Evolutionary conservation across 2,329 filamentous ascomycete genomes (phyloP).

Genomic region (Ploettnerulaceae sp.): DNA sequence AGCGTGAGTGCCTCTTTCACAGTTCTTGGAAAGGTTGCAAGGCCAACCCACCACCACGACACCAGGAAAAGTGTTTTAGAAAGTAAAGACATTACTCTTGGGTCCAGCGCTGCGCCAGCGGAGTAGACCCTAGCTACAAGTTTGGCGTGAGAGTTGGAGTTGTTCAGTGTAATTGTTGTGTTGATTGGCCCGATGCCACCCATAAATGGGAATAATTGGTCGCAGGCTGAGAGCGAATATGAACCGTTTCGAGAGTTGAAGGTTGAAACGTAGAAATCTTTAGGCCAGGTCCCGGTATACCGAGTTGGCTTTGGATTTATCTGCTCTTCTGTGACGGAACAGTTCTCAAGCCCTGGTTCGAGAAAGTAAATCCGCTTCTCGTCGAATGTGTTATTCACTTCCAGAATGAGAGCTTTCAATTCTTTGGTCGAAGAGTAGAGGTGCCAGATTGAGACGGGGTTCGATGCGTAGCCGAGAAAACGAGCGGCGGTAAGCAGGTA

Average conservation of each 20-base stretch:
- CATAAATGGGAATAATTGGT: constrained; percentile 42
- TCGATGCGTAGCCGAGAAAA: constrained; percentile 67
- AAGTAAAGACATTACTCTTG: constrained; percentile 39
- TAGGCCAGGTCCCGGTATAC: constrained; percentile 53
- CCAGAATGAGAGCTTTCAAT: constrained; percentile 61
- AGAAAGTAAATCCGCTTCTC: constrained; percentile 65
- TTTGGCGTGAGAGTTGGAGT: constrained; percentile 50
- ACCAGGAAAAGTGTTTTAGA: constrained; percentile 45
- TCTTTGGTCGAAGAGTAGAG: constrained; percentile 56
- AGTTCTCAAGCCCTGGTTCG: constrained; percentile 35
- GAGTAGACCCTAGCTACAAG: constrained; percentile 57
- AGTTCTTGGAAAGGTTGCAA: constrained; percentile 62
- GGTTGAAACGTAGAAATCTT: constrained; percentile 73
- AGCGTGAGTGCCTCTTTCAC: constrained; percentile 54
- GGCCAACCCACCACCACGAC: constrained; percentile 63
- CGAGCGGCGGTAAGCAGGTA: constrained; percentile 68
- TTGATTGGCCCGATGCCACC: constrained; percentile 44
- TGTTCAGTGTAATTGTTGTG: constrained; percentile 58
- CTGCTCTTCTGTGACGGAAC: constrained; percentile 14
- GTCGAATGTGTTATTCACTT: constrained; percentile 74
- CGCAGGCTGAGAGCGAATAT: constrained; percentile 47
- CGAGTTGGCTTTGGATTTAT: constrained; percentile 16
- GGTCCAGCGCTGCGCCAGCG: constrained; percentile 45
- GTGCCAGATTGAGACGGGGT: constrained; percentile 76
- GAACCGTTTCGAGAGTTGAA: constrained; percentile 61